These are phyloP conservation scores for Fagopyrum homotropicum DNA, from an alignment of 148 eudicot genomes.

Conservation along the genomic window DNA sequence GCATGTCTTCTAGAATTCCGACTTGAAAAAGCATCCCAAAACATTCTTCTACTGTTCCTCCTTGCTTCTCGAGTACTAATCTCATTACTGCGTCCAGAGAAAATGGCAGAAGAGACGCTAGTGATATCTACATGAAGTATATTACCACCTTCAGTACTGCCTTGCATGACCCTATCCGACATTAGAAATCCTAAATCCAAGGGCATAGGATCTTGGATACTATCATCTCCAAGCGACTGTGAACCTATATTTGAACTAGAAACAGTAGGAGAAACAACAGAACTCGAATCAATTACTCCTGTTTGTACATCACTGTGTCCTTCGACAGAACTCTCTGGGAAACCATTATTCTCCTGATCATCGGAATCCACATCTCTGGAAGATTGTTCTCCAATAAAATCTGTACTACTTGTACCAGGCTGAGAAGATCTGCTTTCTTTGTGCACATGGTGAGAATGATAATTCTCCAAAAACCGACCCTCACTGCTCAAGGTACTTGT, in stretches of 20 bases:
- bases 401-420: conserved; percentile 27
- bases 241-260: conserved; percentile 28
- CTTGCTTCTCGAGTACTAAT: conserved; percentile 47
- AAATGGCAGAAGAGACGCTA: conserved; percentile 40
- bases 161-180: conserved; percentile 37
- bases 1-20: conserved; percentile 47
- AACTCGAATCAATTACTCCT: conserved; percentile 21
- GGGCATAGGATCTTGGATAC: conserved; percentile 28
- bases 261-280: conserved; percentile 24
- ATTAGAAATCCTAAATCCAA: conserved; percentile 32
- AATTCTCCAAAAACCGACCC: conserved; percentile 4
- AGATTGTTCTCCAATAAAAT: conserved; percentile 23
- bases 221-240: conserved; percentile 28
- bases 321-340: conserved; percentile 18
- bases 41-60: conserved; percentile 57
- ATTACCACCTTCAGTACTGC: conserved; percentile 29
- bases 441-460: conserved; percentile 15
- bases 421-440: conserved; percentile 20
- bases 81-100: conserved; percentile 34
- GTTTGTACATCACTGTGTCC: conserved; percentile 25
- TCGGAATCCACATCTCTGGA: conserved; percentile 14
- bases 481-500: conserved; percentile 17
- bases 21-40: conserved; percentile 73
- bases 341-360: conserved; percentile 15
- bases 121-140: conserved; percentile 45